Evolutionary conservation across 306 rosid genomes (phyloP).

Genomic region (Vigna radiata): DNA sequence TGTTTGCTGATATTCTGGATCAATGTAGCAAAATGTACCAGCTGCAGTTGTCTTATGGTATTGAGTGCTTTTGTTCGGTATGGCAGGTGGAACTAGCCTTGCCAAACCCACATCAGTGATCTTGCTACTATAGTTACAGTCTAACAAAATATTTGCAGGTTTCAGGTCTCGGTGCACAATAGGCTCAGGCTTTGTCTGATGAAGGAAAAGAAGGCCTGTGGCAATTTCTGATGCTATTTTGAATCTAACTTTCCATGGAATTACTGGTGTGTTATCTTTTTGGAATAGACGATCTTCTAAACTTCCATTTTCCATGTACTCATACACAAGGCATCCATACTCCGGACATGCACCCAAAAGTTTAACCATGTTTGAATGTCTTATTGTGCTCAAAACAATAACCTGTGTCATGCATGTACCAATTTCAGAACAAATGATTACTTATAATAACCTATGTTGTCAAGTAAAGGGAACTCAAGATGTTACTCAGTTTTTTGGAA

Average conservation of each 20-base stretch:
- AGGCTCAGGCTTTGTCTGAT: slow-evolving; percentile 75
- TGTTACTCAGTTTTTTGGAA: background rate
- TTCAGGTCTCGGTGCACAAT: slow-evolving; percentile 86
- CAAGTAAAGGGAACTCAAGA: background rate
- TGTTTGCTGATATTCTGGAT: slow-evolving; percentile 86
- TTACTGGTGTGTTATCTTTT: slow-evolving; percentile 59
- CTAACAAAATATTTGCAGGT: slow-evolving; percentile 79
- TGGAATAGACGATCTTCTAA: slow-evolving; percentile 73
- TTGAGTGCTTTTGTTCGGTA: slow-evolving; percentile 57
- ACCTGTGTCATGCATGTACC: slow-evolving; percentile 48
- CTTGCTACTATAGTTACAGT: slow-evolving; percentile 63
- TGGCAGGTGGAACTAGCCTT: slow-evolving; percentile 69
- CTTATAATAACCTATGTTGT: background rate
- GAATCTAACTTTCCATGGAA: slow-evolving; percentile 72
- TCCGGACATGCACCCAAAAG: slow-evolving; percentile 88
- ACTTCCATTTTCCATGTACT: slow-evolving; percentile 76
- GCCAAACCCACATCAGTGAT: slow-evolving; percentile 80
- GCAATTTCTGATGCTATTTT: slow-evolving; percentile 78
- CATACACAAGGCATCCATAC: slow-evolving; percentile 76
- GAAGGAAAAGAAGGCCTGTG: slow-evolving; percentile 75
- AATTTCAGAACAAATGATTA: background rate
- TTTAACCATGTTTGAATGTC: slow-evolving; percentile 80
- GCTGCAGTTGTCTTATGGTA: slow-evolving; percentile 74
- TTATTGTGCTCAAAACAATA: slow-evolving; percentile 68
- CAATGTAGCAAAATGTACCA: slow-evolving; percentile 86